These are phyloP conservation scores for Xylariaceae sp. DNA, from an alignment of 2,329 filamentous ascomycete genomes.

Conservation along the genomic window DNA sequence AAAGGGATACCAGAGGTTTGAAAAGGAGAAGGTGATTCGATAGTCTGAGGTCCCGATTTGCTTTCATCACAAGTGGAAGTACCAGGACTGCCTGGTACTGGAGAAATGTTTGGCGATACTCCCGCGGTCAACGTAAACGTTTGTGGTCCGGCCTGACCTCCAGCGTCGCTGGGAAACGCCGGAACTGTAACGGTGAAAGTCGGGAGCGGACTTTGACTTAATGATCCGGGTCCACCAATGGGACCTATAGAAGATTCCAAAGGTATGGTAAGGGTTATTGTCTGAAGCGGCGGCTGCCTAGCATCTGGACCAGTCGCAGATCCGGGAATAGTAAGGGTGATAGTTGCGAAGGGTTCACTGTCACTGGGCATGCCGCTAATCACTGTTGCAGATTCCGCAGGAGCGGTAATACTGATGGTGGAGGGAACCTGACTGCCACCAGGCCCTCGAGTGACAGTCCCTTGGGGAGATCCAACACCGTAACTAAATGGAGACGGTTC, in stretches of 20 bases:
- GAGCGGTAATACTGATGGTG: constrained; percentile 17
- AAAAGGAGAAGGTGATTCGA: constrained; percentile 10
- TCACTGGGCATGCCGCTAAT: constrained; percentile 8
- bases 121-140: constrained; percentile 17
- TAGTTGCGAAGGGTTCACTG: constrained; percentile 14
- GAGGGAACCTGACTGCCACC: constrained; percentile 8
- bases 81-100: constrained; percentile 8
- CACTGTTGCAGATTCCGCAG: constrained; percentile 4
- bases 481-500: constrained; percentile 10
- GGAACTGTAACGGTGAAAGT: constrained; percentile 17
- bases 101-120: constrained; percentile 10
- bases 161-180: constrained; percentile 2
- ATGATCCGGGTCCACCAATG: constrained; percentile 4
- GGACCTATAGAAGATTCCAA: neutral
- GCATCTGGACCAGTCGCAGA: constrained; percentile 2
- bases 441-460: constrained; percentile 6
- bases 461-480: constrained; percentile 3
- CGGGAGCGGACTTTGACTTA: constrained; percentile 10
- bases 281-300: constrained; percentile 12
- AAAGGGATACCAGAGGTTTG: constrained; percentile 22
- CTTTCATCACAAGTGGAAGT: constrained; percentile 17
- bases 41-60: constrained; percentile 5
- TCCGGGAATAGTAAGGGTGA: constrained; percentile 16
- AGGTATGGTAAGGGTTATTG: constrained; percentile 15
- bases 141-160: constrained; percentile 9